Conservation (phyloP, 495 filamentous ascomycete genomes). For the Penicillium egyptiacum region DNA sequence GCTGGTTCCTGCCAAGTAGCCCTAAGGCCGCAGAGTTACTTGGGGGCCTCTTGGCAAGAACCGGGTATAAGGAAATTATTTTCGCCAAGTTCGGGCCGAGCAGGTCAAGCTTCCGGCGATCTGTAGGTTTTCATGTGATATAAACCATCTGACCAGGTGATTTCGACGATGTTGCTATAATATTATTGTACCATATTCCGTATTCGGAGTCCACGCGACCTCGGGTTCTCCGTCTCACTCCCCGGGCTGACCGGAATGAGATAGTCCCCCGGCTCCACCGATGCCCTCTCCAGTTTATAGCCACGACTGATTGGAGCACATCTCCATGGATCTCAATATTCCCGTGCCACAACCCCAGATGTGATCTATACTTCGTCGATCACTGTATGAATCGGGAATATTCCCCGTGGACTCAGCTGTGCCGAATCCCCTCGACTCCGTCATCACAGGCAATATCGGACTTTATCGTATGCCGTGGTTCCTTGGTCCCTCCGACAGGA, state of each 20-base stretch:
- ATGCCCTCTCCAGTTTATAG: background rate
- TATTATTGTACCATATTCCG: background rate
- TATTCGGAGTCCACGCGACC: background rate
- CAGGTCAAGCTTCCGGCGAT: background rate
- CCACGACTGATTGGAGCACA: background rate
- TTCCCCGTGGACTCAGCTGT: background rate
- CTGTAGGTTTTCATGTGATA: background rate
- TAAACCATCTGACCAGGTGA: background rate
- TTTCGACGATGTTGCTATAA: background rate
- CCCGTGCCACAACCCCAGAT: background rate
- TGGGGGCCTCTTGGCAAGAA: no score
- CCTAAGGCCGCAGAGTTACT: no score
- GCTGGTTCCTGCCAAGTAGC: no score
- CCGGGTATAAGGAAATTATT: background rate
- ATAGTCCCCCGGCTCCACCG: background rate
- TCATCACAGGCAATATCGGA: background rate
- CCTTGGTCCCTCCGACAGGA: background rate
- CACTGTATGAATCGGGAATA: background rate
- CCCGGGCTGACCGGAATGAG: background rate
- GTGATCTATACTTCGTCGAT: constrained; percentile 2
- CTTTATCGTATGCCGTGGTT: background rate
- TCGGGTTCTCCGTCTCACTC: background rate
- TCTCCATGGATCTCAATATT: background rate
- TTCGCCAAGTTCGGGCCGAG: background rate
- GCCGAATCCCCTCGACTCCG: background rate